Evolutionary conservation across 2,329 filamentous ascomycete genomes (phyloP).

Genomic region (Aspergillus pseudotamarii): DNA sequence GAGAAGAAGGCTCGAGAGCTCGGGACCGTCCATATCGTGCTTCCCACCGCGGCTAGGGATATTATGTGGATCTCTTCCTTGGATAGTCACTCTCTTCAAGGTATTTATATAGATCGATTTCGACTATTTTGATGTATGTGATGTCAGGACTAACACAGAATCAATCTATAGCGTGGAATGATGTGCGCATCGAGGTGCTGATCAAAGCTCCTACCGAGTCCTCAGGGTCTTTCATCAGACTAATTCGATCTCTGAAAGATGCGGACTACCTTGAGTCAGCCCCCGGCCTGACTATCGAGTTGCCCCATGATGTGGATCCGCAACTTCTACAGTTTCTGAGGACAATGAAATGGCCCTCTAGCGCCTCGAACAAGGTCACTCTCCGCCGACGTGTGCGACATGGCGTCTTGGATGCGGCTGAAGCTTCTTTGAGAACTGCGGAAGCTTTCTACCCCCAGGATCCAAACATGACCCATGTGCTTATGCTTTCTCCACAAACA

Average conservation of each 20-base stretch:
- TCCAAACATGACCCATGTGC: conserved; percentile 68
- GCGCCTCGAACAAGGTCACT: conserved; percentile 56
- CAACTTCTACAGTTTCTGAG: conserved; percentile 65
- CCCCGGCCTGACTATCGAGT: conserved; percentile 81
- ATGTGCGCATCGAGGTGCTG: conserved; percentile 76
- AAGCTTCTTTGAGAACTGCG: conserved; percentile 73
- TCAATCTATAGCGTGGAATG: conserved; percentile 68
- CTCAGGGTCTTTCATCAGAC: conserved; percentile 72
- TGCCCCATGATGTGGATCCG: conserved; percentile 71
- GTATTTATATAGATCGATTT: conserved; percentile 45
- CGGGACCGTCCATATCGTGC: conserved; percentile 69
- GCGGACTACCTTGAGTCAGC: conserved; percentile 74
- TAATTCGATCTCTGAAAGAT: conserved; percentile 73
- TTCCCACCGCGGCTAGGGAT: conserved; percentile 66
- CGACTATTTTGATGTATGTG: neutral
- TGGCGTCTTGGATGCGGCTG: conserved; percentile 63
- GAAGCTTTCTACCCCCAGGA: conserved; percentile 84
- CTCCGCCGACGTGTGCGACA: conserved; percentile 73
- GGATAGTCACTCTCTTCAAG: conserved; percentile 69
- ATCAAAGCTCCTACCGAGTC: conserved; percentile 73
- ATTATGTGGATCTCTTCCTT: conserved; percentile 77
- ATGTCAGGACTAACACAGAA: neutral
- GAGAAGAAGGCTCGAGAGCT: conserved; percentile 57
- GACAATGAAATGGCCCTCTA: conserved; percentile 68
- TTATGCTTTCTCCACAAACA: conserved; percentile 80